phyloP scores from a whole-genome alignment of 441 rosid genomes.

The Biscutella laevigata region DNA sequence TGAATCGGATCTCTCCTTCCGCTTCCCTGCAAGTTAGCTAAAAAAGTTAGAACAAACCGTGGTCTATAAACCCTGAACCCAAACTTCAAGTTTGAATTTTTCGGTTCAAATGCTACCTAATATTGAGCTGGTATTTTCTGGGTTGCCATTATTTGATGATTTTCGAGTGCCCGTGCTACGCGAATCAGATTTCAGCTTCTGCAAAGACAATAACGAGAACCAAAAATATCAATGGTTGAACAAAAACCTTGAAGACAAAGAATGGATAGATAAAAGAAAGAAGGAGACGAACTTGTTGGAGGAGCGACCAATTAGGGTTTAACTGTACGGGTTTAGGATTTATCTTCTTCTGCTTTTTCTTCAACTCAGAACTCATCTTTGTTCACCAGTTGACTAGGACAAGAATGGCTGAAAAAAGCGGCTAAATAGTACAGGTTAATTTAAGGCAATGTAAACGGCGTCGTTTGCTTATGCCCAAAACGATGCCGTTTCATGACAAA shows the following conservation, averaged over 20 bases:
- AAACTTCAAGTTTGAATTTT: conserved; percentile 3
- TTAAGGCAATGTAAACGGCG: too few species aligned
- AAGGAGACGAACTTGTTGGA: conserved; percentile 43
- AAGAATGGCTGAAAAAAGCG: conserved; percentile 3
- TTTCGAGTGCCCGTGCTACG: conserved; percentile 23
- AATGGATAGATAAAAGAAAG: background rate
- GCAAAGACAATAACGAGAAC: conserved; percentile 11
- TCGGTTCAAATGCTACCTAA: conserved; percentile 32
- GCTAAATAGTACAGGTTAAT: background rate
- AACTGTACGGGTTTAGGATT: conserved; percentile 29
- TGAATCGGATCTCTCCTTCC: conserved; percentile 56
- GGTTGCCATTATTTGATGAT: conserved; percentile 17
- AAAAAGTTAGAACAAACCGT: background rate
- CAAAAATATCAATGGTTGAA: background rate
- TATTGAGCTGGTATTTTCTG: conserved; percentile 32
- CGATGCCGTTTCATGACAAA: too few species aligned
- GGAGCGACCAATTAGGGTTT: conserved; percentile 71
- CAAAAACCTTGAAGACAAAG: background rate
- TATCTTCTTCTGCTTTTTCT: conserved; percentile 31
- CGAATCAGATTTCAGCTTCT: conserved; percentile 45
- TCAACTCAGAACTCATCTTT: conserved; percentile 24
- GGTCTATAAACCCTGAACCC: conserved; percentile 9
- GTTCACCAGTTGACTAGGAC: background rate
- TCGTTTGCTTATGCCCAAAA: too few species aligned
- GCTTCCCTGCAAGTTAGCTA: conserved; percentile 46